Percentiles rank a stretch among this genome's conserved stretches.
These are phyloP conservation scores for Porpolomopsis calyptriformis DNA, from an alignment of 768 basidiomycete species.

Conservation along the genomic window DNA sequence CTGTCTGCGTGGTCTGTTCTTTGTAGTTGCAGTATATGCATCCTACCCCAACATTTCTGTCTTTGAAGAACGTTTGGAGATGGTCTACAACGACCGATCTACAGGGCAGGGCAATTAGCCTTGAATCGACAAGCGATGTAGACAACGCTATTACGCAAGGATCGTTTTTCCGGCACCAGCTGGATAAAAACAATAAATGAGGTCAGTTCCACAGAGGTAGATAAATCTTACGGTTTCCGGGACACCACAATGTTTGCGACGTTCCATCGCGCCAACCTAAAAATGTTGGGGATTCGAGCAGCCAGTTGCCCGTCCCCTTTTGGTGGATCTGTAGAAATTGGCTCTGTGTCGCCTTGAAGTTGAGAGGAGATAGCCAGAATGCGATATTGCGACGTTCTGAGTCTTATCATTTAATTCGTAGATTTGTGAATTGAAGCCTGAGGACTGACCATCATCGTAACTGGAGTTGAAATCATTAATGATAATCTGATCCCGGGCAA, in stretches of 20 bases:
- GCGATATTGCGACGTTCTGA: neutral
- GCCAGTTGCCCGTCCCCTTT: slow-evolving; percentile 7
- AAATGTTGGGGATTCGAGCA: slow-evolving; percentile 3
- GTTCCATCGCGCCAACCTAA: slow-evolving; percentile 1
- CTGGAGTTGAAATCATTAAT: too few relatives aligned
- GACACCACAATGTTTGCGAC: slow-evolving; percentile 7
- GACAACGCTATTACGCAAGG: slow-evolving; percentile 2
- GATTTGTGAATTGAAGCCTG: neutral
- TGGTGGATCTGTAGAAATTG: neutral
- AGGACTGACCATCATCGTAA: neutral
- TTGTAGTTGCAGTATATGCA: neutral
- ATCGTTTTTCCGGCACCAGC: slow-evolving; percentile 11
- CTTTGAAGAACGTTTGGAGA: neutral
- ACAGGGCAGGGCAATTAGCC: neutral
- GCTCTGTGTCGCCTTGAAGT: slow-evolving; percentile 5
- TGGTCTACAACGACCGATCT: slow-evolving; percentile 2
- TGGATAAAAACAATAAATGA: neutral
- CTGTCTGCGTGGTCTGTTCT: neutral
- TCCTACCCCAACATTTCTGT: neutral
- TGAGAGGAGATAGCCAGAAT: slow-evolving; percentile 7
- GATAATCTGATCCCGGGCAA: neutral
- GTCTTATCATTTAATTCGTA: neutral
- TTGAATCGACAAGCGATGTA: neutral
- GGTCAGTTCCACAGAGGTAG: neutral
- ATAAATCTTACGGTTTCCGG: slow-evolving; percentile 9